These are phyloP conservation scores for Nymphaea thermarum DNA, from an alignment of 164 flowering plant genomes.

Conservation along the genomic window DNA sequence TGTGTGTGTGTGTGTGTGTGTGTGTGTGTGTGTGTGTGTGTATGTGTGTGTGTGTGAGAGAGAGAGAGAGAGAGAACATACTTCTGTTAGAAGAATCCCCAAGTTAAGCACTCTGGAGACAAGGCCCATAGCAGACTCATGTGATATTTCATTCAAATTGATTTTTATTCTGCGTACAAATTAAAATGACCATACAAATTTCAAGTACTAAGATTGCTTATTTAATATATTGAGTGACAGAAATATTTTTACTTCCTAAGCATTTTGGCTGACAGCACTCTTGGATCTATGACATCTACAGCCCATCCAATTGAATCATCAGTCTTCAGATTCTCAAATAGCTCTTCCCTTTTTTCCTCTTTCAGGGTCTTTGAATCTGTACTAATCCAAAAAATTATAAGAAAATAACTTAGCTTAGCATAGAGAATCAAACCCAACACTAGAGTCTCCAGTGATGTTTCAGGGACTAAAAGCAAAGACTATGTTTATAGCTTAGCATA, in stretches of 20 bases:
- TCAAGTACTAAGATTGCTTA: background rate
- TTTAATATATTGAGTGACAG: background rate
- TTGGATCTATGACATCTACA: constrained; percentile 87
- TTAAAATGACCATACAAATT: background rate
- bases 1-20: background rate
- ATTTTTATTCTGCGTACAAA: constrained; percentile 51
- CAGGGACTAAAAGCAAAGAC: background rate
- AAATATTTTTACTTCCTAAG: constrained; percentile 41
- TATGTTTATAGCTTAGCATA: background rate
- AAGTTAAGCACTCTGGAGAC: constrained; percentile 43
- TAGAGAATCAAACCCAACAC: background rate
- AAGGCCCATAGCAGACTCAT: constrained; percentile 87
- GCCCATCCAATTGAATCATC: constrained; percentile 82
- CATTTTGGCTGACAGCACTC: constrained; percentile 94
- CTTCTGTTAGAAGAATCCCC: constrained; percentile 90
- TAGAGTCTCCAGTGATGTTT: background rate
- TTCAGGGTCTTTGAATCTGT: constrained; percentile 92
- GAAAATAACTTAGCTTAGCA: background rate
- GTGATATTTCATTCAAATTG: constrained; percentile 87
- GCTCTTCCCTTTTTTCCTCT: constrained; percentile 90
- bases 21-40: too few species aligned
- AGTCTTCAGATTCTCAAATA: constrained; percentile 63
- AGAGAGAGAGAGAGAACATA: constrained; percentile 6
- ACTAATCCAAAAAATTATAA: background rate
- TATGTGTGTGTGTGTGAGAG: background rate